Evolutionary conservation across 805 yeast genomes (phyloP).

Genomic region (Candida vartiovaarae): DNA sequence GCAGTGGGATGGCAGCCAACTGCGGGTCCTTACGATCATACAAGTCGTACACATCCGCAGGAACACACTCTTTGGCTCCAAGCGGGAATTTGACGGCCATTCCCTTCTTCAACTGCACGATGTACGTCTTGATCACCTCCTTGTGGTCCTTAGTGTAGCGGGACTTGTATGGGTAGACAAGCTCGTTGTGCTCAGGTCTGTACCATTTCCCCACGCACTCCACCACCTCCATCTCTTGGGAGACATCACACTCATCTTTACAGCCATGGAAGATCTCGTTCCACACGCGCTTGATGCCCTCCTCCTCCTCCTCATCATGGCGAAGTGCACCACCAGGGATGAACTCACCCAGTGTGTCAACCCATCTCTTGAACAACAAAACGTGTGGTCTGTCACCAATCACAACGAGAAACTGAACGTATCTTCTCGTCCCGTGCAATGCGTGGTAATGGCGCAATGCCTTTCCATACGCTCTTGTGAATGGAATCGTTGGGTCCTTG

Average conservation of each 20-base stretch:
- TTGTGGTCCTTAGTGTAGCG: slow-evolving; percentile 4
- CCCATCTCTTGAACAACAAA: slow-evolving; percentile 3
- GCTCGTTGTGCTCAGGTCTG: slow-evolving; percentile 12
- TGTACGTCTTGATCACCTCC: slow-evolving; percentile 10
- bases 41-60: slow-evolving; percentile 6
- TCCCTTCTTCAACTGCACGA: slow-evolving; percentile 5
- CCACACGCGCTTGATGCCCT: slow-evolving; percentile 9
- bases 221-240: slow-evolving; percentile 5
- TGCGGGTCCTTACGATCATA: slow-evolving; percentile 14
- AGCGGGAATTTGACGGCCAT: slow-evolving; percentile 3
- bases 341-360: not conserved
- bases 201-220: slow-evolving; percentile 9
- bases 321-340: slow-evolving; percentile 12
- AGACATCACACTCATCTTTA: not conserved
- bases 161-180: slow-evolving; percentile 13
- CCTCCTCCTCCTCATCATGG: slow-evolving; percentile 10
- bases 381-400: slow-evolving; percentile 10
- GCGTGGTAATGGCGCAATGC: slow-evolving; percentile 4
- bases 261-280: slow-evolving; percentile 7
- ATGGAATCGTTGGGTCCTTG: slow-evolving; percentile 3
- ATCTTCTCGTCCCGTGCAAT: slow-evolving; percentile 6
- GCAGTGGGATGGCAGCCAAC: slow-evolving; percentile 26
- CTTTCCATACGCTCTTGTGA: slow-evolving; percentile 3
- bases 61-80: slow-evolving; percentile 3
- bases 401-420: slow-evolving; percentile 10